Base-by-base conservation (phyloP, 208 protist genomes). In the Blechomonas ayalai region DNA sequence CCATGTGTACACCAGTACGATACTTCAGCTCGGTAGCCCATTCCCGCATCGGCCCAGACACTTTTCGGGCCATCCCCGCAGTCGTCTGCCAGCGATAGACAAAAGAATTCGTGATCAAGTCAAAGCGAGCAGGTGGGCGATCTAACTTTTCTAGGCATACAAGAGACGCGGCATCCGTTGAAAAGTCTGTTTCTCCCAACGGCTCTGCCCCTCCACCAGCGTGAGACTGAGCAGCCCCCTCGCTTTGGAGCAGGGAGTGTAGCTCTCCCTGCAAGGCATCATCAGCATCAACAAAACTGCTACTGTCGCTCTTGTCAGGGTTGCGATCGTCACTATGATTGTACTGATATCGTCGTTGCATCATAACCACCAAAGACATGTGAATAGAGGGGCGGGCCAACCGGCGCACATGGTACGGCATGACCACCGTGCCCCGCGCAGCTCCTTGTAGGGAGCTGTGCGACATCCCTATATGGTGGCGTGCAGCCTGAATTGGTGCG, bases 1-100 rank as follows among this genome's bases (percentile, higher is more conserved):
- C 80, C 8, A 95, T 67, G 57, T 91, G 82, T 23, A 91, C 82
- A 24, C 87, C 87, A 12, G 87, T 95, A 32, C 82, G 67, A 61
- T 89, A 95, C 66, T 90, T 92, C 49, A 95, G 62, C 73, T 95
- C 82, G 3, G 78, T 68, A 23, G 80, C 80, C 83, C 87, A 95
- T 63, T 95, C 87, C 4, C 74, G 72, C 82, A 95, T 90, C 33
- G 87, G 87, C 1, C 87, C 87, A 1, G 67, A 73, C 20, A 95
- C 72, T 31, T 89, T 88, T 1, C 87, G 82, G 12, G 82, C 79
- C 9, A 67, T 48, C 16, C 27, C 35, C 26, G 87, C 87, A 16
- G 75, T 95, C 19, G 87, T 95, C 61, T 82, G 59, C 83, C 87
- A 95, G 25, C 59, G 54, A 53, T 92, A 95, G 24, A 81, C 82